These are phyloP conservation scores for Alternaria incomplexa DNA, from an alignment of 2,329 filamentous ascomycete species.

Conservation along the genomic window DNA sequence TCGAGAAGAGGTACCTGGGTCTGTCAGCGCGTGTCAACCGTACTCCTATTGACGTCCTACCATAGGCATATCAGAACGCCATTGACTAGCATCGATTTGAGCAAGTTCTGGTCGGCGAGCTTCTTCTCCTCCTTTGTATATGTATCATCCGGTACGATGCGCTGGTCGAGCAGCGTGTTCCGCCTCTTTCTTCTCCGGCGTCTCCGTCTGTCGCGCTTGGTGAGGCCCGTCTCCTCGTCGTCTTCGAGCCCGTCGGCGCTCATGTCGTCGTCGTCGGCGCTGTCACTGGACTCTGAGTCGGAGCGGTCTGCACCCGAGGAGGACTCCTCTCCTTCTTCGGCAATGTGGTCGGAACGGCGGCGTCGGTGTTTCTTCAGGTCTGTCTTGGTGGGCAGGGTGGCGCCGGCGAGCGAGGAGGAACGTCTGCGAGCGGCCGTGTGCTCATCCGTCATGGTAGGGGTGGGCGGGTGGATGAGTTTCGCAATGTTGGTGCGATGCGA, in stretches of 20 bases:
- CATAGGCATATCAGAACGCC: constrained; percentile 82
- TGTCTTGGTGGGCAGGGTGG: constrained; percentile 27
- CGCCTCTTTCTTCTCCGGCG: constrained; percentile 70
- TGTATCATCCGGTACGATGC: constrained; percentile 60
- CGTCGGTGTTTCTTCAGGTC: constrained; percentile 35
- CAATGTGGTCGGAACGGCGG: constrained; percentile 40
- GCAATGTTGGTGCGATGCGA: constrained; percentile 29
- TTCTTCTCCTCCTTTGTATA: constrained; percentile 75
- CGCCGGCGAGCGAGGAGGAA: constrained; percentile 44
- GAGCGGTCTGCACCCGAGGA: constrained; percentile 36
- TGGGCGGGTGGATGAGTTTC: constrained; percentile 39
- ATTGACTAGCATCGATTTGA: constrained; percentile 75
- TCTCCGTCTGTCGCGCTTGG: constrained; percentile 72
- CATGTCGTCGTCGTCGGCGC: constrained; percentile 62
- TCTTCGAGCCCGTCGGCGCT: constrained; percentile 75
- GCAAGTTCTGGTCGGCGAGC: constrained; percentile 75
- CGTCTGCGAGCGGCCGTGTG: constrained; percentile 38
- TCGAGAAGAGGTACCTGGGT: constrained; percentile 75
- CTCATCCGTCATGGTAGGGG: constrained; percentile 41
- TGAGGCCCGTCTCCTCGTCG: constrained; percentile 90
- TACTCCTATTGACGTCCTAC: constrained; percentile 53
- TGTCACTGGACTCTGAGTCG: constrained; percentile 45
- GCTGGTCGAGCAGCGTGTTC: constrained; percentile 75
- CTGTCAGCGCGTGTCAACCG: constrained; percentile 17
- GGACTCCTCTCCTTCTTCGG: constrained; percentile 41